Conservation (phyloP, 768 basidiomycete genomes). For the Suillus brevipes region DNA sequence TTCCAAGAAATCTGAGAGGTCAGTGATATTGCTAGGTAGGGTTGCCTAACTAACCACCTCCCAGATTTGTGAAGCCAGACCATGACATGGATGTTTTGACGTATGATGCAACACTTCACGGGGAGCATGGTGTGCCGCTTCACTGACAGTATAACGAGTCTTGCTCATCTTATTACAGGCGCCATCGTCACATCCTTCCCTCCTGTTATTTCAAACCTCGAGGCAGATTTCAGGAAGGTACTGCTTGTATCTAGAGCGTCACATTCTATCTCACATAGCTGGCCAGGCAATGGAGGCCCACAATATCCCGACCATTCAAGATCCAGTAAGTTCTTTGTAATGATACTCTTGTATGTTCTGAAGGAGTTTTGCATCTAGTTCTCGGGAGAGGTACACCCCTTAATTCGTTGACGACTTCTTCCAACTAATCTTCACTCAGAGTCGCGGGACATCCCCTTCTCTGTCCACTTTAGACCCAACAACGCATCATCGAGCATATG, state of each 20-base stretch:
- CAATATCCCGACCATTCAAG: not conserved
- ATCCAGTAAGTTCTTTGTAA: not conserved
- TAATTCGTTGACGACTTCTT: not conserved
- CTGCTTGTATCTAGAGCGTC: not conserved
- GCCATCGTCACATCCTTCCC: not conserved
- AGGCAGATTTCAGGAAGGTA: not conserved
- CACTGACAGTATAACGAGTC: not conserved
- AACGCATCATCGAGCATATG: not conserved
- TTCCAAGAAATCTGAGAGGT: conserved; percentile 41
- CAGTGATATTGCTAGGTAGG: not conserved
- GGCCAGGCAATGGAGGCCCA: not conserved
- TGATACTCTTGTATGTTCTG: not conserved
- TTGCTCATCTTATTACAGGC: not conserved
- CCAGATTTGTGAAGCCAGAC: not conserved
- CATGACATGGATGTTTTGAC: not conserved
- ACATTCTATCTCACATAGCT: not conserved
- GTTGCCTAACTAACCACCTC: not conserved
- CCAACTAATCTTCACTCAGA: not conserved
- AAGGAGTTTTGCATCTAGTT: not conserved
- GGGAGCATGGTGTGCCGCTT: not conserved
- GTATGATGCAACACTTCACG: not conserved
- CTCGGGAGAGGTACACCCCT: not conserved
- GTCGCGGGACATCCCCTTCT: not conserved
- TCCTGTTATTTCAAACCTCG: not conserved
- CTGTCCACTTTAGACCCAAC: not conserved